These are phyloP conservation scores for Truncatella angustata DNA, from an alignment of 2,329 filamentous ascomycete species.

Conservation along the genomic window DNA sequence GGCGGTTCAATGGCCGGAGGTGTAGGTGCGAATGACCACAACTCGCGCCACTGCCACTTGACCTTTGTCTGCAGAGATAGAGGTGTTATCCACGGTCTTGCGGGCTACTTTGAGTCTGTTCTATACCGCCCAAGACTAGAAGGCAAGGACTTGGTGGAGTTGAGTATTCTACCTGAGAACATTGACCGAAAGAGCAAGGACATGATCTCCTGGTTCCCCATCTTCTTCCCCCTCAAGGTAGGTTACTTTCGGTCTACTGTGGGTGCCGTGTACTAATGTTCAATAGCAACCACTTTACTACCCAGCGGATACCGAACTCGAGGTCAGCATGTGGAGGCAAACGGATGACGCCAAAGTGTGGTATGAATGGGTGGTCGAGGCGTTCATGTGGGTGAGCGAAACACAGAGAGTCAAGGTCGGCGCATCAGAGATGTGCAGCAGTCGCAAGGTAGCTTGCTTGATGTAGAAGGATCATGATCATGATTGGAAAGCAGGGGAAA, in stretches of 20 bases:
- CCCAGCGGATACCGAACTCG: conserved; percentile 79
- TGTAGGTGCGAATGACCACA: conserved; percentile 86
- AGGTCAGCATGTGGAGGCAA: conserved; percentile 93
- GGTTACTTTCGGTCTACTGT: conserved; percentile 22
- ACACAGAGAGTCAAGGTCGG: conserved; percentile 63
- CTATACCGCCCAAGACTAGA: conserved; percentile 62
- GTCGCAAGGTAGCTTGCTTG: conserved; percentile 66
- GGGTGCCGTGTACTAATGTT: neutral
- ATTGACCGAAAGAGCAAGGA: conserved; percentile 92
- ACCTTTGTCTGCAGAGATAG: conserved; percentile 76
- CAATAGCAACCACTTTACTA: conserved; percentile 79
- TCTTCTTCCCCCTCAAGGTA: conserved; percentile 95
- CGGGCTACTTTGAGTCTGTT: conserved; percentile 95
- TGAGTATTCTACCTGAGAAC: conserved; percentile 88
- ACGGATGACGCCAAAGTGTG: conserved; percentile 95
- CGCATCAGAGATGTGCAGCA: conserved; percentile 66
- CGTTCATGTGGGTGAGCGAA: conserved; percentile 65
- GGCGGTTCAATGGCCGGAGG: conserved; percentile 72
- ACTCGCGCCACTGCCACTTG: conserved; percentile 74
- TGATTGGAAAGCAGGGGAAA: neutral
- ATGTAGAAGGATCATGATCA: too few relatives aligned
- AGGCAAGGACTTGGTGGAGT: conserved; percentile 63
- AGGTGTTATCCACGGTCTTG: conserved; percentile 86
- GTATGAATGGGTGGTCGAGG: conserved; percentile 98
- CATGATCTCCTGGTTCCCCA: conserved; percentile 99